A percentile compares a stretch with the other conserved stretches of the same genome.
Evolutionary conservation across 2,329 filamentous ascomycete species (phyloP).

Genomic region (Nemania bipapillata): DNA sequence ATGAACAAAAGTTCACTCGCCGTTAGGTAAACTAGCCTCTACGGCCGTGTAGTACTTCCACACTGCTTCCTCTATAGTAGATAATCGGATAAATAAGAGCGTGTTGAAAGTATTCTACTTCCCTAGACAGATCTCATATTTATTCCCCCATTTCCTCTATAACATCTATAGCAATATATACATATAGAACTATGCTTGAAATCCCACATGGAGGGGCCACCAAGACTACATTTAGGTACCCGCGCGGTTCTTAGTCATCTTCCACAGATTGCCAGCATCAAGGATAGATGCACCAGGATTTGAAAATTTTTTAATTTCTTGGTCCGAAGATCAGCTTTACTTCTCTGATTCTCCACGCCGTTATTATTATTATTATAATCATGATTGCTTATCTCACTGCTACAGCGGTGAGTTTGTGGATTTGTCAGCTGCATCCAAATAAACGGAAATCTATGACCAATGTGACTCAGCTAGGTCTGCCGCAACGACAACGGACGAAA

Average conservation of each 20-base stretch:
- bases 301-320: background rate
- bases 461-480: background rate
- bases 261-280: background rate
- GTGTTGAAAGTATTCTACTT: too few relatives aligned
- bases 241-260: slow-evolving; percentile 33
- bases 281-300: background rate
- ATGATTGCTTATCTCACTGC: background rate
- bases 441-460: background rate
- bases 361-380: too few relatives aligned
- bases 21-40: too few relatives aligned
- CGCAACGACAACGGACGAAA: background rate
- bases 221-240: background rate
- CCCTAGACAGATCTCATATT: too few relatives aligned
- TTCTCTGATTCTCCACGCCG: background rate
- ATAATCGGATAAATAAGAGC: too few relatives aligned
- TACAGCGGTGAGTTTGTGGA: background rate
- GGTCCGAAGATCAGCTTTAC: background rate
- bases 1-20: too few relatives aligned
- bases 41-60: too few relatives aligned
- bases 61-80: too few relatives aligned
- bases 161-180: too few relatives aligned
- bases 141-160: too few relatives aligned
- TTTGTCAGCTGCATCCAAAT: slow-evolving; percentile 21
- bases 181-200: too few relatives aligned
- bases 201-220: too few relatives aligned